Percentiles rank a stretch among this genome's conserved stretches.
These are phyloP conservation scores for Mucor irregularis DNA, from an alignment of 371 early-diverging fungal species.

Conservation along the genomic window DNA sequence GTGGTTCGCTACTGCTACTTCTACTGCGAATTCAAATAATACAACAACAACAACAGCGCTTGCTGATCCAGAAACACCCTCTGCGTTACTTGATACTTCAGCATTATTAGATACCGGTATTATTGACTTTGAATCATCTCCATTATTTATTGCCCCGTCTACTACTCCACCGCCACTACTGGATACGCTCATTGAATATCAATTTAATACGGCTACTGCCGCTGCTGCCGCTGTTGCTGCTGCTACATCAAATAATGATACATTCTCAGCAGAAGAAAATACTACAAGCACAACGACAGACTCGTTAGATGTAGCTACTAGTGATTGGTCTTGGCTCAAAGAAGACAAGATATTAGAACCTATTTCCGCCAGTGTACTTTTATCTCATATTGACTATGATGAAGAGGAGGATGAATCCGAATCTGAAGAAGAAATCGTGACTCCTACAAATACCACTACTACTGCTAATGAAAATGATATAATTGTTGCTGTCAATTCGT, in stretches of 20 bases:
- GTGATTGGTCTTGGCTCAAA: conserved; percentile 1
- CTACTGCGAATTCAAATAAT: too few species aligned
- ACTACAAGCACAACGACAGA: neutral
- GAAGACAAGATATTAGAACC: neutral
- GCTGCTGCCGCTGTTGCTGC: neutral
- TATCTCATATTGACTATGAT: neutral
- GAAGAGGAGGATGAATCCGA: neutral
- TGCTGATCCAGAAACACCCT: neutral
- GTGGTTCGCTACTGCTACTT: neutral
- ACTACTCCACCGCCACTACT: neutral
- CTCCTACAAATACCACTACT: too few species aligned
- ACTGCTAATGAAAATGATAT: too few species aligned
- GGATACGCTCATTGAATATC: neutral
- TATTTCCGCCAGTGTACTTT: neutral
- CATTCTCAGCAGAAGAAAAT: neutral
- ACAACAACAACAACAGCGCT: neutral
- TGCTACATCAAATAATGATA: neutral
- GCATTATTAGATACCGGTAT: neutral
- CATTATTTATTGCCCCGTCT: neutral
- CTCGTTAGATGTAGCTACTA: neutral
- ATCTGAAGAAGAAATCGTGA: neutral
- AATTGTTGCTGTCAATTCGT: too few species aligned
- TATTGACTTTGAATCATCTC: neutral
- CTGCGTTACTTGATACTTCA: neutral
- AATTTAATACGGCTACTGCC: neutral